A percentile compares a stretch with the other conserved stretches of the same genome.
Conservation (phyloP, 2,329 filamentous ascomycete genomes). For the Septoria petroselini region DNA sequence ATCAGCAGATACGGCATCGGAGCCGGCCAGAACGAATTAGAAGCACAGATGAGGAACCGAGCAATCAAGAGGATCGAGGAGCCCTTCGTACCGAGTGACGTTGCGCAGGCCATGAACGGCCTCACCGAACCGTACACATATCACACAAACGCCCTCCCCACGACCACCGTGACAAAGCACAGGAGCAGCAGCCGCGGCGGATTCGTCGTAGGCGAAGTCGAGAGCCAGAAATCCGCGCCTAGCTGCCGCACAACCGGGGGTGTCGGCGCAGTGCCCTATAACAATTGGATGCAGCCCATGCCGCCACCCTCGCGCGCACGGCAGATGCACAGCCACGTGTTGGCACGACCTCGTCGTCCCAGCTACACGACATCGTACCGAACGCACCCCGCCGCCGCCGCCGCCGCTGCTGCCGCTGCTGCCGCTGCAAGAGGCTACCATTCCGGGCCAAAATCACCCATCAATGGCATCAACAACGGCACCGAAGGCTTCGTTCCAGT, state of each 20-base stretch:
- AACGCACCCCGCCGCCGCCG: too few species aligned
- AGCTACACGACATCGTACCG: neutral
- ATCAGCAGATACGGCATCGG: conserved; percentile 9
- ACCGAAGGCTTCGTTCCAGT: too few species aligned
- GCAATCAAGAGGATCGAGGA: neutral
- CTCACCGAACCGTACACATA: neutral
- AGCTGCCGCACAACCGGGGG: conserved; percentile 5
- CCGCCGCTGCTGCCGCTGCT: too few species aligned
- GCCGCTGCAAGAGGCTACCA: too few species aligned
- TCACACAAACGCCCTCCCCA: neutral
- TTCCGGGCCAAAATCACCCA: too few species aligned
- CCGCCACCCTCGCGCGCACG: neutral
- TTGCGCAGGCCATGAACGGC: neutral
- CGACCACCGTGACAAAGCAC: neutral
- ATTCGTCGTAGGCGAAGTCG: conserved; percentile 5
- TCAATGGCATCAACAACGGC: too few species aligned
- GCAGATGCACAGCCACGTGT: neutral
- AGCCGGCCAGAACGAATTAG: neutral
- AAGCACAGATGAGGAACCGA: conserved; percentile 1
- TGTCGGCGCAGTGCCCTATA: conserved; percentile 1
- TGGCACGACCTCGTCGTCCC: too few species aligned
- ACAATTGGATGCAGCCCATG: conserved; percentile 5
- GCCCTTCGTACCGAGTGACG: neutral
- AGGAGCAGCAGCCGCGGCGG: neutral
- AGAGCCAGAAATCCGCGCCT: neutral